Evolutionary conservation across 1,284 basidiomycete species (phyloP).

Genomic region (Hortiboletus rubellus): DNA sequence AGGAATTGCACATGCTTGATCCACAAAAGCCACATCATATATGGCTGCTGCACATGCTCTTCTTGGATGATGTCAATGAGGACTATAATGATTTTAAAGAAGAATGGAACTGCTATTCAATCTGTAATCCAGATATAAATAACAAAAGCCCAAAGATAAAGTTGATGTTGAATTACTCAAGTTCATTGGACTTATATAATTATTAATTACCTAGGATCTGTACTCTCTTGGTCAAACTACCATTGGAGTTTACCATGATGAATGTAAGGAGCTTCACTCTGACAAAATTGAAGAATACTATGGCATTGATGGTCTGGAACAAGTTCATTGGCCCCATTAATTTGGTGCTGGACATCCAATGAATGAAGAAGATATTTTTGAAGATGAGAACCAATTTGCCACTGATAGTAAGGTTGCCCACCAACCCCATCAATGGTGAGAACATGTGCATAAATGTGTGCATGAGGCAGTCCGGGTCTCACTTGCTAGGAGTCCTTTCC

Average conservation of each 20-base stretch:
- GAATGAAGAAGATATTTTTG: not conserved
- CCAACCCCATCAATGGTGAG: too few species aligned
- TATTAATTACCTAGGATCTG: conserved; percentile 3
- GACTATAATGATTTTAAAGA: conserved; percentile 18
- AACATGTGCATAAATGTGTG: too few species aligned
- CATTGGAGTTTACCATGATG: conserved; percentile 7
- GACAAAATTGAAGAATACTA: not conserved
- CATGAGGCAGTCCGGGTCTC: conserved; percentile 3
- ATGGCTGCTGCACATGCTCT: conserved; percentile 34
- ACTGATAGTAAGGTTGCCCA: too few species aligned
- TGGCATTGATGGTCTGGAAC: not conserved
- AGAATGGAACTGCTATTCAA: conserved; percentile 30
- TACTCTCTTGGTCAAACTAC: conserved; percentile 9
- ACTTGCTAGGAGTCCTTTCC: not conserved
- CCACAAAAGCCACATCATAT: conserved; percentile 19
- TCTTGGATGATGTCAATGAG: conserved; percentile 22
- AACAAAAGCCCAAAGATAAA: not conserved
- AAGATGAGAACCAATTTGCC: not conserved
- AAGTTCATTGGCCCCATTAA: too few species aligned
- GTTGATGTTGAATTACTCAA: not conserved
- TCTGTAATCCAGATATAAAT: not conserved
- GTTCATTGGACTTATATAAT: not conserved
- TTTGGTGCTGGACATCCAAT: not conserved
- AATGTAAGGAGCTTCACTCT: not conserved
- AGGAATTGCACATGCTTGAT: conserved; percentile 23